phyloP scores from a whole-genome alignment of 2,329 filamentous ascomycete species.

The Colletotrichum australisinense region DNA sequence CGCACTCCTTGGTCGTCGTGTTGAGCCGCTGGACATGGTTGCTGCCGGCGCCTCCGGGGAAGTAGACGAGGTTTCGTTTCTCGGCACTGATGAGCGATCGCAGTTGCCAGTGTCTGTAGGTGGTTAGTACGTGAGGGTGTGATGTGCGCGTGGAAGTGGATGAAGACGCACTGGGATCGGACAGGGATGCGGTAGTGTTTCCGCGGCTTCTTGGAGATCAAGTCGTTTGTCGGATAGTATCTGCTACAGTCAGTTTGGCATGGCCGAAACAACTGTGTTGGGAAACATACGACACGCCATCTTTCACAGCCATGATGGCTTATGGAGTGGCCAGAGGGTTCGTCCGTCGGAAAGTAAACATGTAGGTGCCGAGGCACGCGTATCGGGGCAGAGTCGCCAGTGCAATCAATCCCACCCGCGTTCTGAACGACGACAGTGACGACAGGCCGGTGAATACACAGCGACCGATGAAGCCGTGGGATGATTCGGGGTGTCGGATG shows the following conservation, averaged over 20 bases:
- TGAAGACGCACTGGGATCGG: conserved; percentile 64
- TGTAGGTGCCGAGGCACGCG: conserved; percentile 19
- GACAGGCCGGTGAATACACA: background rate
- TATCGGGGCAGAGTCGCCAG: background rate
- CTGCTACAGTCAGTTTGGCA: conserved; percentile 50
- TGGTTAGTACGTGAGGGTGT: conserved; percentile 17
- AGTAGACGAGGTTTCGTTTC: conserved; percentile 83
- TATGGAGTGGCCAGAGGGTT: conserved; percentile 26
- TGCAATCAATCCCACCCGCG: background rate
- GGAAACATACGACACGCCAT: conserved; percentile 35
- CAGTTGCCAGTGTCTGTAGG: conserved; percentile 82
- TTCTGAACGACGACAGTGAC: background rate
- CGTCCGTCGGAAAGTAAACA: conserved; percentile 18
- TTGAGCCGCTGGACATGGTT: conserved; percentile 75
- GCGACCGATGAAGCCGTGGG: conserved; percentile 2
- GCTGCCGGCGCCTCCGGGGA: conserved; percentile 79
- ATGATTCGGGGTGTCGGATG: conserved; percentile 20
- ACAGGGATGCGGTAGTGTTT: conserved; percentile 77
- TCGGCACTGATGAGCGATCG: conserved; percentile 90
- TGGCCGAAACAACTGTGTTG: background rate
- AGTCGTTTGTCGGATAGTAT: conserved; percentile 72
- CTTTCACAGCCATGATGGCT: conserved; percentile 64
- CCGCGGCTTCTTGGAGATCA: conserved; percentile 70
- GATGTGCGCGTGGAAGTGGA: background rate
- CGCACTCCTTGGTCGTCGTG: conserved; percentile 75